phyloP scores from a whole-genome alignment of 352 stramenopile genomes.

The Albugo candida region DNA sequence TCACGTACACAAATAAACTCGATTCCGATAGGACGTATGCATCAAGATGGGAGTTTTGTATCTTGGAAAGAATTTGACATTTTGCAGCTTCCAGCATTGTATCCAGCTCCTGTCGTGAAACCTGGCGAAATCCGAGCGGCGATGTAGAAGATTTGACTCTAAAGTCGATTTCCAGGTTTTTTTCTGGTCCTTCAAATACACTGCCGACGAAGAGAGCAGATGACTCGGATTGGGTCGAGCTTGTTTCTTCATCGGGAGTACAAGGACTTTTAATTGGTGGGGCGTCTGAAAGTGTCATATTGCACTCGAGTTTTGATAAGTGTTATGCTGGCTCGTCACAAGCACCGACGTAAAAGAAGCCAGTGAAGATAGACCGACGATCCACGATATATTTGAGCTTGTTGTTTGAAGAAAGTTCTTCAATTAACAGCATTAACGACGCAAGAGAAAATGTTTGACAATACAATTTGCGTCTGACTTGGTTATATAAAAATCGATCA shows the following conservation, averaged over 20 bases:
- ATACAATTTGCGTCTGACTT: no score
- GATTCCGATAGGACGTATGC: conserved; percentile 92
- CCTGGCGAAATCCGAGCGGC: conserved; percentile 75
- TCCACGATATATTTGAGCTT: conserved; percentile 67
- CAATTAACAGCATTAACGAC: no score
- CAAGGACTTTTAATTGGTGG: background rate
- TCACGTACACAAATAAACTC: conserved; percentile 97
- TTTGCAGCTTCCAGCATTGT: conserved; percentile 87
- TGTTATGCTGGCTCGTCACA: conserved; percentile 80
- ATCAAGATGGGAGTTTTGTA: conserved; percentile 93
- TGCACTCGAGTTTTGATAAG: conserved; percentile 11
- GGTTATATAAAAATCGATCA: no score
- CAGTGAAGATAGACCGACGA: conserved; percentile 72
- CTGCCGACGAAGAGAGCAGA: background rate
- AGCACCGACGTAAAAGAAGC: conserved; percentile 81
- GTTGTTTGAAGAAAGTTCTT: no score
- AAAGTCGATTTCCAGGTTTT: conserved; percentile 94
- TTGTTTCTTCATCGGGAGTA: conserved; percentile 30
- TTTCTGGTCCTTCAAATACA: conserved; percentile 95
- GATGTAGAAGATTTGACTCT: conserved; percentile 26
- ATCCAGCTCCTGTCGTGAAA: conserved; percentile 81
- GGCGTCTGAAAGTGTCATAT: background rate
- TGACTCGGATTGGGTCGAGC: conserved; percentile 15
- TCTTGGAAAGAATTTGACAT: conserved; percentile 93
- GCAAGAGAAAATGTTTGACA: no score